A percentile compares a stretch with the other conserved stretches of the same genome.
phyloP scores from a whole-genome alignment of 768 basidiomycete genomes.

The Chlorophyllum brunneum region DNA sequence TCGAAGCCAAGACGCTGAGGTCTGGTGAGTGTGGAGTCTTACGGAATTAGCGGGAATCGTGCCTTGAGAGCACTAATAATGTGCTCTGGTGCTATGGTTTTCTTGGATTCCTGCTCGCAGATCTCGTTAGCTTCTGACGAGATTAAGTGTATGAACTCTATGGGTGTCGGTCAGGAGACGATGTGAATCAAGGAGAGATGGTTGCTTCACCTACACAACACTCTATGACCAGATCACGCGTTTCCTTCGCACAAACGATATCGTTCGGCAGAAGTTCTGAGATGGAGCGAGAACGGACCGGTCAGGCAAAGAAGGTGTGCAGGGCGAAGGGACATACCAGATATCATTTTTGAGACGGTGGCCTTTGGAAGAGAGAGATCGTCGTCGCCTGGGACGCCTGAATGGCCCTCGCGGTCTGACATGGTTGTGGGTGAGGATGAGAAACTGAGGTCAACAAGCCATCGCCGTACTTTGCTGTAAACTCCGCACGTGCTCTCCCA shows the following conservation, averaged over 20 bases:
- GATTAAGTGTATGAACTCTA: slow-evolving; percentile 97
- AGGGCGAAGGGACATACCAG: slow-evolving; percentile 49
- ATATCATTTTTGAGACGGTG: slow-evolving; percentile 95
- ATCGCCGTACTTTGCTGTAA: slow-evolving; percentile 21
- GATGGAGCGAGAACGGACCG: slow-evolving; percentile 11
- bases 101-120: slow-evolving; percentile 97
- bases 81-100: slow-evolving; percentile 98
- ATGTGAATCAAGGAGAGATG: background rate
- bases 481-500: slow-evolving; percentile 38
- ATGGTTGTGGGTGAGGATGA: slow-evolving; percentile 36
- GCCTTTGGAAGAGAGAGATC: slow-evolving; percentile 95
- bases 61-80: slow-evolving; percentile 91
- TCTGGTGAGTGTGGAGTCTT: slow-evolving; percentile 7
- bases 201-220: slow-evolving; percentile 92
- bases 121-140: slow-evolving; percentile 98
- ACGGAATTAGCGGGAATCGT: slow-evolving; percentile 17
- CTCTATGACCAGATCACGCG: slow-evolving; percentile 94
- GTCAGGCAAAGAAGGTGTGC: slow-evolving; percentile 2
- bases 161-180: slow-evolving; percentile 10
- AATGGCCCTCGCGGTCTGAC: slow-evolving; percentile 88
- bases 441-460: background rate
- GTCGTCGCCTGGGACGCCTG: slow-evolving; percentile 73
- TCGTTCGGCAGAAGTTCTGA: slow-evolving; percentile 88
- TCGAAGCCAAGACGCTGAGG: slow-evolving; percentile 88
- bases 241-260: slow-evolving; percentile 90